These are phyloP conservation scores for Hansenula lynferdii DNA, from an alignment of 1,139 yeast species.

Conservation along the genomic window DNA sequence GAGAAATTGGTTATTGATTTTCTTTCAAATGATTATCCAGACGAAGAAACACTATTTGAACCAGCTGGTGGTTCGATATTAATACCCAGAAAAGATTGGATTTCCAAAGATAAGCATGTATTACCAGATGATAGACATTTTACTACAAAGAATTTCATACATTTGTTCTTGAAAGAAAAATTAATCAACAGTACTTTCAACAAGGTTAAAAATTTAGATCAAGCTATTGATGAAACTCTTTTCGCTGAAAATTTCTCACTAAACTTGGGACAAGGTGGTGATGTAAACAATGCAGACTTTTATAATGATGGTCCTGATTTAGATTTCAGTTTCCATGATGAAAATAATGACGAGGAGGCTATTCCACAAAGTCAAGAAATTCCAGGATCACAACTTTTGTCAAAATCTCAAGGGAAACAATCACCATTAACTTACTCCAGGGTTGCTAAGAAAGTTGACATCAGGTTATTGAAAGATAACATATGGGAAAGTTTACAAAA, in stretches of 20 bases:
- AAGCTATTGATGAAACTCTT: conserved; percentile 57
- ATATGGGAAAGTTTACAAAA: conserved; percentile 61
- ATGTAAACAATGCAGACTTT: conserved; percentile 27
- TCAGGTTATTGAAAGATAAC: conserved; percentile 71
- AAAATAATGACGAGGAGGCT: conserved; percentile 1
- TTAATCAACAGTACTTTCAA: conserved; percentile 29
- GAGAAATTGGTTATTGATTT: conserved; percentile 45
- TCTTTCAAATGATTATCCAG: conserved; percentile 28
- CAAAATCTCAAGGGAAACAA: conserved; percentile 24
- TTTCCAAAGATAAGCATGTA: conserved; percentile 37
- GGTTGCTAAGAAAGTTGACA: conserved; percentile 82
- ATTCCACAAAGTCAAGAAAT: conserved; percentile 9
- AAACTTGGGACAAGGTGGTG: background rate
- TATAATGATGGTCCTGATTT: conserved; percentile 22
- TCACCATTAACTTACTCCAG: conserved; percentile 57
- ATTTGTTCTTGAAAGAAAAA: conserved; percentile 65
- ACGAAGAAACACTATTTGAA: conserved; percentile 38
- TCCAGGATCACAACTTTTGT: conserved; percentile 16
- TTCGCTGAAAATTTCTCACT: conserved; percentile 60
- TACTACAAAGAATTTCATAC: conserved; percentile 62
- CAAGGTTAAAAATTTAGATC: conserved; percentile 13
- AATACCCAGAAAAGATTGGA: conserved; percentile 39
- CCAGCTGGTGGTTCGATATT: conserved; percentile 36
- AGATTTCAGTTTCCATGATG: conserved; percentile 10
- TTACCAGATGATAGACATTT: conserved; percentile 77